A percentile compares a stretch with the other conserved stretches of the same genome.
phyloP scores from a whole-genome alignment of 208 protist genomes.

The Wallacemonas sp. region DNA sequence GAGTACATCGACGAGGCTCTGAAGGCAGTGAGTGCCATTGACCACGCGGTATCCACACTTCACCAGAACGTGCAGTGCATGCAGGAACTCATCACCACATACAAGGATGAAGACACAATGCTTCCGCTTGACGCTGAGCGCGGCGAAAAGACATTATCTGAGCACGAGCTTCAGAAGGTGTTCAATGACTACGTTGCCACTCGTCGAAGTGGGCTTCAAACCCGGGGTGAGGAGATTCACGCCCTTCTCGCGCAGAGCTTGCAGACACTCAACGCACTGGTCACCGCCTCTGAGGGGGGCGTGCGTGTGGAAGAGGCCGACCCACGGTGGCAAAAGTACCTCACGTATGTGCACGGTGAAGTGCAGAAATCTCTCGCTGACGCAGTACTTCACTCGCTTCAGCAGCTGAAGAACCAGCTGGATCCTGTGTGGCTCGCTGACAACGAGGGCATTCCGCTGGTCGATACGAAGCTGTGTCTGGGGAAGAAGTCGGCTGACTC shows the following conservation, averaged over 20 bases:
- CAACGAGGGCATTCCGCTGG: slow-evolving; percentile 87
- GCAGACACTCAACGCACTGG: slow-evolving; percentile 81
- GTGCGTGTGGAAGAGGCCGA: slow-evolving; percentile 19
- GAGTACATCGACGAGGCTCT: slow-evolving; percentile 90
- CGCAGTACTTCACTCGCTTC: slow-evolving; percentile 74
- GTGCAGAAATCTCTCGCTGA: slow-evolving; percentile 66
- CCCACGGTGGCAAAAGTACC: slow-evolving; percentile 84
- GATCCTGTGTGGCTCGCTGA: slow-evolving; percentile 86
- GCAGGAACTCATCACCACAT: slow-evolving; percentile 76
- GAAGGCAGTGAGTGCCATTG: slow-evolving; percentile 76
- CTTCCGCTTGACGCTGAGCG: slow-evolving; percentile 85
- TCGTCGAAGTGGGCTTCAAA: slow-evolving; percentile 43
- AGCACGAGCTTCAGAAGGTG: slow-evolving; percentile 86
- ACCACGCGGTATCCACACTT: slow-evolving; percentile 82
- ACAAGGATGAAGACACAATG: slow-evolving; percentile 70
- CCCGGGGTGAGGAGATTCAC: slow-evolving; percentile 81
- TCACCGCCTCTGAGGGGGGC: slow-evolving; percentile 32
- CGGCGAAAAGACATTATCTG: slow-evolving; percentile 86
- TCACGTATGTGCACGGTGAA: slow-evolving; percentile 89
- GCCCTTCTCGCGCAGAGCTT: slow-evolving; percentile 70
- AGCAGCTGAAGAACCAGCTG: slow-evolving; percentile 84
- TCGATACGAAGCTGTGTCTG: slow-evolving; percentile 91
- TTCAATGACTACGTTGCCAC: slow-evolving; percentile 74
- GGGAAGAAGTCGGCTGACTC: slow-evolving; percentile 53
- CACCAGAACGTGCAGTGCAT: slow-evolving; percentile 89